phyloP scores from a whole-genome alignment of 345 rosid species.

The Arabis alpina region DNA sequence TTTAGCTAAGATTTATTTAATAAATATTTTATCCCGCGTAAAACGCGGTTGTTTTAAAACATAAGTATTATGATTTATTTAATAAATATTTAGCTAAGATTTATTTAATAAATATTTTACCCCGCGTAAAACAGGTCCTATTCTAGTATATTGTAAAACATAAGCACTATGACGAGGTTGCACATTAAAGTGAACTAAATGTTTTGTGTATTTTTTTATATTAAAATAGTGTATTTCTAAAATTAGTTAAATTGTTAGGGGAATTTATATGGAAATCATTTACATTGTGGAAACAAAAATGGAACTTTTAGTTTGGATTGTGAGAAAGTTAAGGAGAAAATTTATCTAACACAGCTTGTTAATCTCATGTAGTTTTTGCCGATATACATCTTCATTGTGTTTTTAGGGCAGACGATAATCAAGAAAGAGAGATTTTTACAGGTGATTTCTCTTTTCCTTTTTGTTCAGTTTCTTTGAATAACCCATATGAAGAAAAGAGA shows the following conservation, averaged over 20 bases:
- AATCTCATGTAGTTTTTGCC: not conserved
- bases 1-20: no score
- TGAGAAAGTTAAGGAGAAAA: conserved; percentile 35
- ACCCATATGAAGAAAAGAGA: not conserved
- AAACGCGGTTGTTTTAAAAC: no score
- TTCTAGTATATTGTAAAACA: no score
- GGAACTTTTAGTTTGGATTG: conserved; percentile 26
- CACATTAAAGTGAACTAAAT: not conserved
- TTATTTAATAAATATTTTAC: no score
- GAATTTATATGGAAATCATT: not conserved
- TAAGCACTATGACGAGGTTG: no score
- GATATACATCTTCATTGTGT: conserved; percentile 21
- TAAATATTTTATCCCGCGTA: no score
- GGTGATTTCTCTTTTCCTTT: not conserved
- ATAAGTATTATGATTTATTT: no score
- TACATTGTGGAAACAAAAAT: not conserved
- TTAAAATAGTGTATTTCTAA: not conserved
- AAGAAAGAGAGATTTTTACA: conserved; percentile 13
- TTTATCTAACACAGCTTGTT: conserved; percentile 24
- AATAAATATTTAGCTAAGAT: no score
- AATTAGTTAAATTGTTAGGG: conserved; percentile 10
- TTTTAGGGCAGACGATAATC: conserved; percentile 1
- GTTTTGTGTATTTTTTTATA: not conserved
- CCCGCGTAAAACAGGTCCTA: no score
- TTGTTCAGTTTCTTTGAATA: conserved; percentile 11